These are phyloP conservation scores for Pezizomycotina sp. DNA, from an alignment of 2,329 filamentous ascomycete genomes.

Conservation along the genomic window DNA sequence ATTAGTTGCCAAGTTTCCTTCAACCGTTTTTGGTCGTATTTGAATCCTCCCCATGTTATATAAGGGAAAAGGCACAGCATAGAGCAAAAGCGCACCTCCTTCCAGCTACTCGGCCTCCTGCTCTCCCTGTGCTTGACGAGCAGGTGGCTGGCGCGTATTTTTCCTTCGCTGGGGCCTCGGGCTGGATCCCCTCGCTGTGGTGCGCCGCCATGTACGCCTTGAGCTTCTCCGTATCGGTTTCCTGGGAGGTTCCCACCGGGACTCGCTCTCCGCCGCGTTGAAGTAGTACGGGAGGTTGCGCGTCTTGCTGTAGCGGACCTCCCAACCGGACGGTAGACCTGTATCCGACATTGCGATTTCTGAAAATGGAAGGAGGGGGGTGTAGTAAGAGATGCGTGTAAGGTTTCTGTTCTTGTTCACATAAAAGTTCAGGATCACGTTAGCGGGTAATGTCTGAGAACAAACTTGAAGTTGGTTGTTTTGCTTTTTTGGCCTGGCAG, in stretches of 20 bases:
- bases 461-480: too few relatives aligned
- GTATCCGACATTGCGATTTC: slow-evolving; percentile 42
- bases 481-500: too few relatives aligned
- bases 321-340: slow-evolving; percentile 75
- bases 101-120: slow-evolving; percentile 81
- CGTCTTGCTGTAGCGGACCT: slow-evolving; percentile 93
- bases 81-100: slow-evolving; percentile 39
- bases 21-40: slow-evolving; percentile 9
- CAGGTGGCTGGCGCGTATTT: slow-evolving; percentile 85
- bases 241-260: slow-evolving; percentile 87
- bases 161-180: slow-evolving; percentile 43
- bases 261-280: slow-evolving; percentile 70
- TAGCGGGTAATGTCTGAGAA: too few relatives aligned
- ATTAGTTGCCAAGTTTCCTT: too few relatives aligned
- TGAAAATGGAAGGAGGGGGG: neutral
- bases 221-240: slow-evolving; percentile 78
- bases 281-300: slow-evolving; percentile 99
- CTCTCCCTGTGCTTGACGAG: slow-evolving; percentile 86
- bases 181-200: slow-evolving; percentile 44
- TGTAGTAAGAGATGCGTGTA: too few relatives aligned
- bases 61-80: neutral
- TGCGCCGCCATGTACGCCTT: slow-evolving; percentile 86
- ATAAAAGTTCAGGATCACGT: too few relatives aligned
- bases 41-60: slow-evolving; percentile 6
- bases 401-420: too few relatives aligned